Evolutionary conservation across 2,329 filamentous ascomycete species (phyloP), one percentile per base, ranked within the genome.

Genomic region (Phaeophleospora eucalypticola): DNA sequence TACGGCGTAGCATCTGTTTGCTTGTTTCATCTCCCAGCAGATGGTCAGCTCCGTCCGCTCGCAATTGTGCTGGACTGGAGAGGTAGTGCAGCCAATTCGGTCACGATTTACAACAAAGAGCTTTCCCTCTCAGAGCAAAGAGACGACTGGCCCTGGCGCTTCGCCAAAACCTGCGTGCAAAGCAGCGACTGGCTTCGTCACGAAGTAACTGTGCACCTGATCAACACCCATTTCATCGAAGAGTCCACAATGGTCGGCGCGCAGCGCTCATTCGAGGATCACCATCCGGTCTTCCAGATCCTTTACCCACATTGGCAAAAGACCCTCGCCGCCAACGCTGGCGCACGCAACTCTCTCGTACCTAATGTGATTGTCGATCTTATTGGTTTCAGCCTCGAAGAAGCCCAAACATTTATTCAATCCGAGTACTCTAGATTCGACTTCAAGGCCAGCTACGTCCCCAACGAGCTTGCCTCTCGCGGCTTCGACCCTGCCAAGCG

Each of bases 111-210:
- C 68, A 78, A 78, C 64, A 65, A 67, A 44, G 63, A 71, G 2
- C 53, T 68, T n/a, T 54, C 51, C 0, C 65, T 71, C 0, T 50
- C 55, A 0, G 53, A 59, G 16, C 68, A 76, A 50, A 67, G 65
- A 41, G 57, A 60, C 1, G 74, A 78, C 59, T 78, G 73, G 72
- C 65, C 73, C 0, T 78, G 75, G 75, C 62, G 75, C 36, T 77
- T 76, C 54, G 75, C 75, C 16, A 78, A 77, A 59, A 75, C 69
- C 0, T 76, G 71, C 38, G 69, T 68, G 1, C 74, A 76, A 47
- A 65, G 68, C 1, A 65, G 70, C 1, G 75, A 77, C 58, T 78
- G 74, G 74, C 58, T 68, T 42, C 65, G 69, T 3, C 75, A 78
- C 48, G 73, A 77, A 56, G 50, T 76, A 14, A 62, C 39, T 3